Conservation (phyloP, 2,329 filamentous ascomycete species). For the Diplodia sapinea region DNA sequence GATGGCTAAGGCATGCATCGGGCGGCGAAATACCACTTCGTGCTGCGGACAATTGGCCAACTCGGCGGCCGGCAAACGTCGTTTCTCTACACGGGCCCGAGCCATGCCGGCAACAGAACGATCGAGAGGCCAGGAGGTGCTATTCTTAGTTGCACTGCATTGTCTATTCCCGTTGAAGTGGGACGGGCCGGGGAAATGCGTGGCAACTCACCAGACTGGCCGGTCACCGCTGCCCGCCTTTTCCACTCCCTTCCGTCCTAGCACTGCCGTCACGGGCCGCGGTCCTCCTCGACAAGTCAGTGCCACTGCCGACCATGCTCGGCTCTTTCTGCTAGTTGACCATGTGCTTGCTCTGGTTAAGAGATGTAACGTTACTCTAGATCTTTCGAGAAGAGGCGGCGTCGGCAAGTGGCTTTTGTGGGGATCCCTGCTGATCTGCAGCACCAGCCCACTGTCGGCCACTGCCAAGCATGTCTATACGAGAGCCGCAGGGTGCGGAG, state of each 20-base stretch:
- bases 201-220: constrained; percentile 8
- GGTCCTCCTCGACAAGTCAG: not conserved
- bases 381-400: constrained; percentile 21
- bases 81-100: not conserved
- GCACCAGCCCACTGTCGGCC: constrained; percentile 12
- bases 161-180: not conserved
- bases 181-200: constrained; percentile 5
- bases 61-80: not conserved
- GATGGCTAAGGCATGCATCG: constrained; percentile 1
- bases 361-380: constrained; percentile 21
- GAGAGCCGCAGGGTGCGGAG: constrained; percentile 25
- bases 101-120: not conserved
- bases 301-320: not conserved
- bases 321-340: not conserved
- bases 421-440: constrained; percentile 22
- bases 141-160: constrained; percentile 13
- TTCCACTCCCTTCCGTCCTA: constrained; percentile 3
- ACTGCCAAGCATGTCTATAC: constrained; percentile 14
- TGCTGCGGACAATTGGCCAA: not conserved
- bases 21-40: constrained; percentile 7
- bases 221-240: constrained; percentile 1
- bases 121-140: constrained; percentile 3
- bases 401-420: constrained; percentile 21
- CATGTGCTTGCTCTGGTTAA: not conserved
- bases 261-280: not conserved